Conservation (phyloP, 805 yeast genomes). For the Schwanniomyces pseudopolymorphus region DNA sequence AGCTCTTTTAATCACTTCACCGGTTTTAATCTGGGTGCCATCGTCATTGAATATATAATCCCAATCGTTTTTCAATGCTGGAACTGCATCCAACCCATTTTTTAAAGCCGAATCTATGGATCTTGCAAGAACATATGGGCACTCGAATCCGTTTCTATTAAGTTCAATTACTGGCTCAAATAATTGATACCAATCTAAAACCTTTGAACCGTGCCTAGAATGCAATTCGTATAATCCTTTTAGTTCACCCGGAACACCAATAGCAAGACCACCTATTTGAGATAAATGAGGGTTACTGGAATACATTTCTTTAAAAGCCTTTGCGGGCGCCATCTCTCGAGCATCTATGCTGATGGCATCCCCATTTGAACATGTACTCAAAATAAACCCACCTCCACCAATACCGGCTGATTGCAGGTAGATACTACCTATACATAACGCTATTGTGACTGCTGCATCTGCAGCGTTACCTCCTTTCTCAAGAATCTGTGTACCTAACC, state of each 20-base stretch:
- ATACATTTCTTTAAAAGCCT: slow-evolving; percentile 66
- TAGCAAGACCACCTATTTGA: slow-evolving; percentile 81
- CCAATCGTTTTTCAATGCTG: slow-evolving; percentile 49
- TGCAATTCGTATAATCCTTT: slow-evolving; percentile 73
- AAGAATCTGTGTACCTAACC: slow-evolving; percentile 58
- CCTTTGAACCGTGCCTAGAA: slow-evolving; percentile 66
- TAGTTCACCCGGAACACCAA: slow-evolving; percentile 89
- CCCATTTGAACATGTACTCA: slow-evolving; percentile 26
- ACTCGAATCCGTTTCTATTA: slow-evolving; percentile 62
- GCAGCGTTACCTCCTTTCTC: slow-evolving; percentile 76
- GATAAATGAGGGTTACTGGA: slow-evolving; percentile 47
- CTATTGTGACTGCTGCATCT: slow-evolving; percentile 88
- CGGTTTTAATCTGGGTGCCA: slow-evolving; percentile 34
- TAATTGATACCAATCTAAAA: slow-evolving; percentile 67
- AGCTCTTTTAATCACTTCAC: slow-evolving; percentile 63
- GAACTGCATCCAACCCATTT: slow-evolving; percentile 24
- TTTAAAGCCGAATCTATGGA: slow-evolving; percentile 35
- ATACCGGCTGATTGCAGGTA: slow-evolving; percentile 85
- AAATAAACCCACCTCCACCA: slow-evolving; percentile 87
- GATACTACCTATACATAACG: slow-evolving; percentile 82
- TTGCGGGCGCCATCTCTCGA: slow-evolving; percentile 80
- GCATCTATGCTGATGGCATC: slow-evolving; percentile 72
- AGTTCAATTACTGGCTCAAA: slow-evolving; percentile 72
- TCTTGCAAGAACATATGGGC: slow-evolving; percentile 21
- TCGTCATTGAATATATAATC: slow-evolving; percentile 44